Base-by-base conservation (phyloP, 1,284 basidiomycete species). In the Stygiomarasmius scandens region DNA sequence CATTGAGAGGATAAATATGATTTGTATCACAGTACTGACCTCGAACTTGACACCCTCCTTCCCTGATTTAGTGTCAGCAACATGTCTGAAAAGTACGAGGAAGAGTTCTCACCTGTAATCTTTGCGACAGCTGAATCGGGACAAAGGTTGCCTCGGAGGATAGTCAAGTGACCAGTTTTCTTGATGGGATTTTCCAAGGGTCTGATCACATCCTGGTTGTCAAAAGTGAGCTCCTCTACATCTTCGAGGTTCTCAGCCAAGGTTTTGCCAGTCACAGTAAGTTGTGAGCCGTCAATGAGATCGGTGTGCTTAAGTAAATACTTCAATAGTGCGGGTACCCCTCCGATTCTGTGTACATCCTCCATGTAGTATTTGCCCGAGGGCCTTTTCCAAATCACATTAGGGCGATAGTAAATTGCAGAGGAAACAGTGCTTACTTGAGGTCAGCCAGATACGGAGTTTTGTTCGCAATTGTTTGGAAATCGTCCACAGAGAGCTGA, bases 281-380 rank as follows among this genome's bases (percentile, higher is more conserved):
- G 77, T 66, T 92, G 92, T 65, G 81, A 85, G 51, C 96, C 95
- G 67, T 97, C 92, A 73, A 99, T 92, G 64, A 98, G 80, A 63
- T 90, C 81, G 49, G 90, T 91, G 71, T 94, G 78, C 66, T 94
- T 92, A 62, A 96, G 80, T 49, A 98, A 84, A 75, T 98, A 98
- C 71, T 90, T 92, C 60, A 93, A 71, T 54, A 90, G 76, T 1
- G 84, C 85, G 0, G 95, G 95, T 61, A 96, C 89, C 58, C 95
- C 95, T 38, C 95, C 95, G 63, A 95, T 88, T 63, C 83, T 86
- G 80, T 98, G 93, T 20, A 99, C 81, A 70, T 98, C 95, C 76
- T 98, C 94, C 95, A 98, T 98, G 67, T 93, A 90, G 74, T 96
- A 98, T 77, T 90, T 90, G 24, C 95, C 95, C 25, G 92, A 94